Evolutionary conservation across 1,139 yeast genomes (phyloP).

Genomic region (Nadsonia starkeyi-henricii): DNA sequence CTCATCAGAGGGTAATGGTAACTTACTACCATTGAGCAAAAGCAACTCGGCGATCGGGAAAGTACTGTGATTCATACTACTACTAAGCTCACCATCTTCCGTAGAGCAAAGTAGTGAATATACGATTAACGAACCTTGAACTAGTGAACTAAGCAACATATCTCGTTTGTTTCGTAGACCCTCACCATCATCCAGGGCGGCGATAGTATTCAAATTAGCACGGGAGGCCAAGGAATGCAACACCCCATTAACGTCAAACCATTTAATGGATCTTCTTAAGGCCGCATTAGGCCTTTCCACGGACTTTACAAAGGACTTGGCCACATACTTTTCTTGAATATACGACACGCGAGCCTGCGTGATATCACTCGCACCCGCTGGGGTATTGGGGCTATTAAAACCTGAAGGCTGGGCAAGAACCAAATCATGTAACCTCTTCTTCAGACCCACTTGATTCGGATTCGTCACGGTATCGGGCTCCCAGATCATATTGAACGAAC

Average conservation of each 20-base stretch:
- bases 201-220: slow-evolving; percentile 25
- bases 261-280: slow-evolving; percentile 23
- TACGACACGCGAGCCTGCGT: slow-evolving; percentile 20
- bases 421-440: slow-evolving; percentile 10
- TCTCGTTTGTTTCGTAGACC: not conserved
- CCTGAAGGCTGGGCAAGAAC: not conserved
- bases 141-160: not conserved
- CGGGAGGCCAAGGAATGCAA: slow-evolving; percentile 28
- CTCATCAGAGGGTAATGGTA: slow-evolving; percentile 16
- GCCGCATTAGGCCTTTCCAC: slow-evolving; percentile 24
- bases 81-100: not conserved
- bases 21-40: slow-evolving; percentile 44
- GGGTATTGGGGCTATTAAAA: not conserved
- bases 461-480: slow-evolving; percentile 31
- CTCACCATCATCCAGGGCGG: slow-evolving; percentile 11
- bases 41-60: slow-evolving; percentile 69
- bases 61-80: slow-evolving; percentile 9
- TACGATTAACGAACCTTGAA: slow-evolving; percentile 1
- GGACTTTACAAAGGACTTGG: slow-evolving; percentile 24
- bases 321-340: slow-evolving; percentile 30
- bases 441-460: slow-evolving; percentile 21
- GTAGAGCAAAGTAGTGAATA: not conserved
- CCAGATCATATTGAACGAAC: slow-evolving; percentile 44
- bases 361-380: not conserved
- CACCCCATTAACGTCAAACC: slow-evolving; percentile 20